Evolutionary conservation across 2,329 filamentous ascomycete species (phyloP).

Genomic region (Cercospora zeina): DNA sequence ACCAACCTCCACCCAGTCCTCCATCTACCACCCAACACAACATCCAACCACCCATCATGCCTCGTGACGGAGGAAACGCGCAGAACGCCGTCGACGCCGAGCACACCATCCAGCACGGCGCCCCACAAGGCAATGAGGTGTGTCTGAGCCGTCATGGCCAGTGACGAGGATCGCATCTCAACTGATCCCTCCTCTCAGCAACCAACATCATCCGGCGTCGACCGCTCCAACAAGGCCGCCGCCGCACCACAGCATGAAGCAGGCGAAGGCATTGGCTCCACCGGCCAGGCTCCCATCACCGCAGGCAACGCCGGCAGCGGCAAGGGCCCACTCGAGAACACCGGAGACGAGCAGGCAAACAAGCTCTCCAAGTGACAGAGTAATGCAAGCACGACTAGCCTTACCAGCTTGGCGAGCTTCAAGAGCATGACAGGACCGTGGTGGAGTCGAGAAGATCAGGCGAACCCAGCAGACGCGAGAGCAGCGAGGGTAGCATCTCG

Average conservation of each 20-base stretch:
- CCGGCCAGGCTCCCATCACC: constrained; percentile 17
- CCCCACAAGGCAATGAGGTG: constrained; percentile 39
- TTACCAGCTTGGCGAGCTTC: constrained; percentile 17
- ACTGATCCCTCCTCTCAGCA: constrained; percentile 7
- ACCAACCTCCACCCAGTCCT: background rate
- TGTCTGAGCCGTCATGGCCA: constrained; percentile 1
- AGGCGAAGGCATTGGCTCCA: constrained; percentile 36
- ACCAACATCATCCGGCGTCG: constrained; percentile 32
- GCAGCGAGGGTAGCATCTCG: constrained; percentile 13
- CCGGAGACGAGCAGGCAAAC: constrained; percentile 27
- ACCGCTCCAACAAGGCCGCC: constrained; percentile 45
- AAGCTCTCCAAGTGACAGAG: constrained; percentile 25
- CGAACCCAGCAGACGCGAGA: constrained; percentile 17
- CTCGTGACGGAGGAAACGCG: constrained; percentile 44
- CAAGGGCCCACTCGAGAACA: constrained; percentile 24
- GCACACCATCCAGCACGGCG: constrained; percentile 44
- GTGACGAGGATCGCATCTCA: too few relatives aligned
- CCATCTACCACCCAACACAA: constrained; percentile 19
- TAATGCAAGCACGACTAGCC: constrained; percentile 17
- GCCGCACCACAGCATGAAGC: constrained; percentile 44
- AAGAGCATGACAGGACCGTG: constrained; percentile 16
- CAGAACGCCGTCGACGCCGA: constrained; percentile 46
- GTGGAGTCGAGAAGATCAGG: constrained; percentile 13
- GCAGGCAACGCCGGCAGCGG: constrained; percentile 21
- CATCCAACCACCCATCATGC: constrained; percentile 37